Base-by-base conservation (phyloP, 2,329 filamentous ascomycete species). In the Ustulina deusta region DNA sequence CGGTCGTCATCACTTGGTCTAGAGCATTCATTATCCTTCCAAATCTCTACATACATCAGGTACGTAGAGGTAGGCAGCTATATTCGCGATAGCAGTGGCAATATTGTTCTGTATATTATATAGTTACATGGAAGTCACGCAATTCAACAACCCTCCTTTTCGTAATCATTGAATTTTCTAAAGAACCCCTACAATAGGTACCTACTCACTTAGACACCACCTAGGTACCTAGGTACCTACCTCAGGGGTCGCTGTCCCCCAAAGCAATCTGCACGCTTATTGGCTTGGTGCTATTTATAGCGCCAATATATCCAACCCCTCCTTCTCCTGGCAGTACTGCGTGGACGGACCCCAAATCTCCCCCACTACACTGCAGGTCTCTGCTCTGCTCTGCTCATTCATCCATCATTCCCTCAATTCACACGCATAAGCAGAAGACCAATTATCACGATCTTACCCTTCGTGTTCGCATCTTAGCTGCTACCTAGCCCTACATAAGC, bases 241-340 rank as follows among this genome's bases (percentile, higher is more conserved):
- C 29, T 46, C 42, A 11, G 42, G 10, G 22, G 11, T 25, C 11
- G 42, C 20, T 22, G 20, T 46, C 11, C 29, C 61, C 51, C 17
- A 48, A 56, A 34, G 34, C 61, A 54, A 32, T 38, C 52, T 32
- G 29, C 38, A 32, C 29, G 11, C 49, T 54, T 17, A 58, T 64
- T 64, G 55, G 62, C 62, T 54, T 46, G 62, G 44, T 60, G n/a
- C n/a, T n/a, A 65, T 65, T 61, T 61, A 48, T 65, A 61, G 63
- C 49, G 15, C 13, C 25, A 7, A 49, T 29, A 27, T 3, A 29
- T 29, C 6, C 46, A 49, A 49, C 46, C 46, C 46, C 46, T 54
- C 46, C 42, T 34, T 44, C 42, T 20, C 6, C 9, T 42, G 10
- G 48, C 29, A 17, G 20, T 20, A 22, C 20, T 13, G 15, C 7